Base-by-base conservation (phyloP, 768 basidiomycete species). In the Gloeophyllum trabeum region DNA sequence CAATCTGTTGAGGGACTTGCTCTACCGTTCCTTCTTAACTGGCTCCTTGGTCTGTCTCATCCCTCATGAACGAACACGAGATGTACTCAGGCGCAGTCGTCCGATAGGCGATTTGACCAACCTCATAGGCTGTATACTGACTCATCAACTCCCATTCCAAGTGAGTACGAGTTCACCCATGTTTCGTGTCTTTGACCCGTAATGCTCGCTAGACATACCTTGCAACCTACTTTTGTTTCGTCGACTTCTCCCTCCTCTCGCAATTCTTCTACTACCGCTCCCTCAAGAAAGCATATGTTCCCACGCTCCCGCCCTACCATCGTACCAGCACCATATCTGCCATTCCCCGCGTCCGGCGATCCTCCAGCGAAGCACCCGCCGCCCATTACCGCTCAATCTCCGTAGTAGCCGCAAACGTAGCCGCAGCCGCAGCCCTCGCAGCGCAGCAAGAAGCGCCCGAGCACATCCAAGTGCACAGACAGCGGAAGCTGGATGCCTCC, bases 111-210 rank as follows among this genome's bases (percentile, higher is more conserved):
- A 99, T 62, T 65, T 85, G 19, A 91, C 92, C 16, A 98, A 98
- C 60, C 71, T 98, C 23, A 59, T 98, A 45, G 93, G 90, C 6
- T 92, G 90, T 56, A 63, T 97, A 45, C 67, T 99, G 42, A 98
- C 96, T 2, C 74, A 83, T 52, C 96, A 98, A 56, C 71, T 96
- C 13, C 90, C 91, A 18, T 98, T 99, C 60, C 94, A 98, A 64
- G 91, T 89, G 59, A 51, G 74, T 54, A 13, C 18, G 16, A 28
- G 40, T 20, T 39, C 42, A 30, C 24, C 39, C 24, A 36, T 16
- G 40, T 19, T 51, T 49, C 24, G 42, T 41, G 21, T 25, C 19
- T 18, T 41, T 12, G 24, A 38, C 34, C 42, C 43, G 35, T 7
- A 5, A 7, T 34, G 3, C 39, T 24, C 16, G 18, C 2, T 43